Percentiles rank a stretch among this genome's conserved stretches.
Conservation (phyloP, 2,329 filamentous ascomycete species). For the Cladosporium sp. region DNA sequence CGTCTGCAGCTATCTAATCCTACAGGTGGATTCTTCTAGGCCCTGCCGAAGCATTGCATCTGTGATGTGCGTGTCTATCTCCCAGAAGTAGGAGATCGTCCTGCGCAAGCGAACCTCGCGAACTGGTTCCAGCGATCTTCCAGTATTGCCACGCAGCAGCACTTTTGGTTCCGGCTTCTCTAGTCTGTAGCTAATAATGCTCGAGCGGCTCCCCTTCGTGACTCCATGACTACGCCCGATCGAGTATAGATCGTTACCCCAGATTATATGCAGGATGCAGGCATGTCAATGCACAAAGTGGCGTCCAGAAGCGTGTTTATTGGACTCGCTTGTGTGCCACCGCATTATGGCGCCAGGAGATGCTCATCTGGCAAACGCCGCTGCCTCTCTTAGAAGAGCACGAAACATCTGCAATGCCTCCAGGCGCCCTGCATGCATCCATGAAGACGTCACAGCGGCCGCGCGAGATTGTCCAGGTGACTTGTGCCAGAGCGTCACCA, state of each 20-base stretch:
- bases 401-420: neutral
- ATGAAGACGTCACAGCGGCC: slow-evolving; percentile 1
- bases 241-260: slow-evolving; percentile 1
- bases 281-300: slow-evolving; percentile 9
- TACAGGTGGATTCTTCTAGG: neutral
- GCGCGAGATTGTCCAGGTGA: slow-evolving; percentile 4
- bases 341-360: slow-evolving; percentile 1
- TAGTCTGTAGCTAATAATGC: slow-evolving; percentile 4
- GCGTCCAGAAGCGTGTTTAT: neutral
- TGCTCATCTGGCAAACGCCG: slow-evolving; percentile 11
- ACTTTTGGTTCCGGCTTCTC: neutral
- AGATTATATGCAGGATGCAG: slow-evolving; percentile 10
- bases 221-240: neutral
- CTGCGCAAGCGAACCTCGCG: slow-evolving; percentile 2
- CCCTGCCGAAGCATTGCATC: slow-evolving; percentile 1
- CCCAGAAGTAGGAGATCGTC: slow-evolving; percentile 10
- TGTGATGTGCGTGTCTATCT: slow-evolving; percentile 9
- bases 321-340: slow-evolving; percentile 10
- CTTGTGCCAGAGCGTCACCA: neutral
- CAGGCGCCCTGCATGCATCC: slow-evolving; percentile 7
- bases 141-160: slow-evolving; percentile 3
- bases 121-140: neutral
- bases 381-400: neutral
- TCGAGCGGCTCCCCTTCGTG: slow-evolving; percentile 8
- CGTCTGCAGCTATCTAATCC: neutral